Base-by-base conservation (phyloP, 768 basidiomycete species). In the Macrocybe gigantea region DNA sequence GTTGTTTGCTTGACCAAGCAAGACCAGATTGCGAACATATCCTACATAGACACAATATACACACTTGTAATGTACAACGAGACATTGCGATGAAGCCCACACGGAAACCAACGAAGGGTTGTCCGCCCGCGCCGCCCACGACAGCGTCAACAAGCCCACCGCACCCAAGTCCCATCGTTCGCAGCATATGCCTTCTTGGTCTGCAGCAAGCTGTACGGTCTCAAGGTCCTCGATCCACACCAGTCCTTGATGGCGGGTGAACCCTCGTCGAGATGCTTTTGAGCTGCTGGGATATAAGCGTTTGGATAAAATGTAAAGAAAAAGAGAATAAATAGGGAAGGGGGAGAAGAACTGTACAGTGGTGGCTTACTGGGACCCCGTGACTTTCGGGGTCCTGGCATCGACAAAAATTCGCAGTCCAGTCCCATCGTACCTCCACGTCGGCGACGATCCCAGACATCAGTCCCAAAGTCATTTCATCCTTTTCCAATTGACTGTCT, bases 201-300 rank as follows among this genome's bases (percentile, higher is more conserved):
- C 88, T 88, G 79, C 88, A 87, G 84, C 83, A 73, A 61, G 64
- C 67, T 68, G 77, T 82, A 91, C 88, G 88, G 85, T 90, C 88
- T 84, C 88, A 73, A 80, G 71, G 80, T 90, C 88, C 77, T 88
- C 75, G 83, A 86, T 73, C 79, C 74, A 70, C 83, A 59, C 79
- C 79, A 77, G 70, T 85, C 85, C 80, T 68, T 48, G 44, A 54
- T 64, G 78, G 87, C 78, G 85, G 79, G 77, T 81, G 69, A 71
- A 68, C 80, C 87, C 59, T 90, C 85, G 75, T 82, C 77, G 83
- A 89, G 88, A 90, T 90, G 88, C 88, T 91, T 91, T 88, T 79
- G 61, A 71, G 70, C 61, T 77, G 79, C 86, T 88, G 74, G 52
- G 56, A 63, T 74, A 72, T 77, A 44, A 44, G 81, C 80, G 80